Evolutionary conservation across 2,329 filamentous ascomycete species (phyloP).

Genomic region (Aureobasidium subglaciale): DNA sequence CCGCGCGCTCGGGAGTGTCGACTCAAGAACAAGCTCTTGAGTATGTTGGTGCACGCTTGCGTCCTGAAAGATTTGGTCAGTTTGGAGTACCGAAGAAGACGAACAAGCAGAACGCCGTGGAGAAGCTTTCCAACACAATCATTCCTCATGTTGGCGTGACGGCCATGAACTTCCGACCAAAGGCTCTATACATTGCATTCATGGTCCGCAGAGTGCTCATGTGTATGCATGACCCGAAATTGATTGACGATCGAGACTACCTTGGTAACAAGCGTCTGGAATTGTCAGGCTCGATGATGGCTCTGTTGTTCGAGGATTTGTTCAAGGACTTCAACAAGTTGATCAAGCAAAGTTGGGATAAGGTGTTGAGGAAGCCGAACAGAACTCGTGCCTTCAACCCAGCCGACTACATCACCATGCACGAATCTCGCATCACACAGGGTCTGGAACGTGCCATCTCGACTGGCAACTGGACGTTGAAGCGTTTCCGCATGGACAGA

Average conservation of each 20-base stretch:
- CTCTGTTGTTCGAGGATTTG: constrained; percentile 89
- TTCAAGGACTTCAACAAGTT: constrained; percentile 93
- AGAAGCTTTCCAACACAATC: constrained; percentile 85
- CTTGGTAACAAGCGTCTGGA: constrained; percentile 96
- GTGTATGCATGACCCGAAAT: constrained; percentile 78
- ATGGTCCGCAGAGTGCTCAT: constrained; percentile 96
- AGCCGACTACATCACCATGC: constrained; percentile 72
- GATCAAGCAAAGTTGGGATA: constrained; percentile 90
- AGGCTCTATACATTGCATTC: constrained; percentile 90
- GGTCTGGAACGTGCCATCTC: constrained; percentile 95
- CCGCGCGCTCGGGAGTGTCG: constrained; percentile 72
- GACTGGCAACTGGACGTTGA: constrained; percentile 95
- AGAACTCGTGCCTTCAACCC: constrained; percentile 84
- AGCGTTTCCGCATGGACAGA: constrained; percentile 97
- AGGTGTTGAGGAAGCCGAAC: constrained; percentile 88
- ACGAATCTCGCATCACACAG: constrained; percentile 79
- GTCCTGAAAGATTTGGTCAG: constrained; percentile 65
- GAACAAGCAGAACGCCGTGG: constrained; percentile 82
- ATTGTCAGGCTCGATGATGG: constrained; percentile 86
- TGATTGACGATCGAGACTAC: constrained; percentile 95
- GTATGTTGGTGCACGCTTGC: constrained; percentile 78
- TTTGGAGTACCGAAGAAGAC: constrained; percentile 52
- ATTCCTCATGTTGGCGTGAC: constrained; percentile 91
- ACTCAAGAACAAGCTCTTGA: constrained; percentile 95
- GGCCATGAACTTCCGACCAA: constrained; percentile 91